Evolutionary conservation across 139 green algal genomes (phyloP), one percentile per base, ranked within the genome.

Genomic region (Mychonastes homosphaera): DNA sequence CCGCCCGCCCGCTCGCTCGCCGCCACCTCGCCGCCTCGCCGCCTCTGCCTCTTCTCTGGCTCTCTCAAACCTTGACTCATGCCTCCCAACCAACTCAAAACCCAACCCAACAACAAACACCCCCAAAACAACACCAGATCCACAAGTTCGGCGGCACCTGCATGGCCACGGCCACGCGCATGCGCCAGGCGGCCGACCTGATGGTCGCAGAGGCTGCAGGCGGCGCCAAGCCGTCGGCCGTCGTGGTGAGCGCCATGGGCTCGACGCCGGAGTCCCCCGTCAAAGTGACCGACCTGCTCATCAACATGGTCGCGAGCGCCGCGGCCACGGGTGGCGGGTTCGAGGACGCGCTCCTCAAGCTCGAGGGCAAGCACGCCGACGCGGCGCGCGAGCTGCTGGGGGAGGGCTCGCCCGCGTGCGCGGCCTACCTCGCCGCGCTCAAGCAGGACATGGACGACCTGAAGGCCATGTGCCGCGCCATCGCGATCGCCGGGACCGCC

Each of bases 111-210:
- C n/a, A n/a, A n/a, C n/a, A n/a, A n/a, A n/a, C 49, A 9, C 49
- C 91, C 23, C n/a, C n/a, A n/a, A n/a, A n/a, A n/a, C n/a, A n/a
- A n/a, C n/a, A n/a, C n/a, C n/a, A 52, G 44, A 41, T 62, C 28
- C 90, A 96, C 73, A 98, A 97, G 70, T 98, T 98, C 56, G 91
- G 91, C 29, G 90, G 91, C 29, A 98, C 92, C 10, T 98, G 92
- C 78, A 86, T 98, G 63, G 87, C 85, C 3, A 77, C 67, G 5
- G 71, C 87, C 1, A 82, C 95, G 45, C 75, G 91, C 32, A 93
- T 98, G 48, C 54, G 43, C 8, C 78, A 79, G 8, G 85, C 82
- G 23, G 83, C 81, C 34, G 40, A 87, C 43, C 74, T 94, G 32
- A 64, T 67, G 43, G 54, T 43, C 19, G 8, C n/a, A 9, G 53